These are phyloP conservation scores for Pneumocystis murina DNA, from an alignment of 1,139 yeast species.

Conservation along the genomic window DNA sequence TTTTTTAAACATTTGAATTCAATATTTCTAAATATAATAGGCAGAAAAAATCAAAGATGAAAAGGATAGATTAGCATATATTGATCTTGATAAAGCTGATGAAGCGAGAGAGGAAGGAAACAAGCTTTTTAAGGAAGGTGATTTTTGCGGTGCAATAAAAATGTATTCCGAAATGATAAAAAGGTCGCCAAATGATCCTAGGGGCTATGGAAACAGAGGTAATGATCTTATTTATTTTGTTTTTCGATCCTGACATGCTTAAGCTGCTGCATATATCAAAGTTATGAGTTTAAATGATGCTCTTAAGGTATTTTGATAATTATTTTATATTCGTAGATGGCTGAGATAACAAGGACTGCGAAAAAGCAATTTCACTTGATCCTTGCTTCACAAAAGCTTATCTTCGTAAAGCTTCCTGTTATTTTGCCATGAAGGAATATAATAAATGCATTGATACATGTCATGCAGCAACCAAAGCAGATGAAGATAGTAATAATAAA, in stretches of 20 bases:
- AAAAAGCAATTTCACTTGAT: constrained; percentile 73
- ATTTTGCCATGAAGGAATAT: constrained; percentile 79
- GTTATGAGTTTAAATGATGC: constrained; percentile 96
- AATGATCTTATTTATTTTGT: not conserved
- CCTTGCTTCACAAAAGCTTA: constrained; percentile 86
- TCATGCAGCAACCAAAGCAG: constrained; percentile 60
- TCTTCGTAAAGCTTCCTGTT: constrained; percentile 91
- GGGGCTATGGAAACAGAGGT: constrained; percentile 83
- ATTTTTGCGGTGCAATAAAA: constrained; percentile 94
- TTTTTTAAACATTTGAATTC: not conserved
- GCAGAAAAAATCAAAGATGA: constrained; percentile 18
- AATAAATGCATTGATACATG: constrained; percentile 70
- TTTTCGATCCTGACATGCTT: not conserved
- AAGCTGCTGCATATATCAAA: constrained; percentile 87
- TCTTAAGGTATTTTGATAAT: constrained; percentile 28
- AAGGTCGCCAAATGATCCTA: constrained; percentile 90
- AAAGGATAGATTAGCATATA: constrained; percentile 72
- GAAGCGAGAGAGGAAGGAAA: constrained; percentile 90
- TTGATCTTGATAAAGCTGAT: constrained; percentile 86
- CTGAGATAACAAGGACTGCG: constrained; percentile 43
- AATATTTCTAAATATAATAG: not conserved
- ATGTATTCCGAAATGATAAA: constrained; percentile 90
- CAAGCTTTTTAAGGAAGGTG: constrained; percentile 72
- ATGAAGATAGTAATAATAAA: constrained; percentile 37
- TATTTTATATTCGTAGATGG: not conserved